These are phyloP conservation scores for Phyllosticta capitalensis DNA, from an alignment of 2,329 filamentous ascomycete genomes.

Conservation along the genomic window DNA sequence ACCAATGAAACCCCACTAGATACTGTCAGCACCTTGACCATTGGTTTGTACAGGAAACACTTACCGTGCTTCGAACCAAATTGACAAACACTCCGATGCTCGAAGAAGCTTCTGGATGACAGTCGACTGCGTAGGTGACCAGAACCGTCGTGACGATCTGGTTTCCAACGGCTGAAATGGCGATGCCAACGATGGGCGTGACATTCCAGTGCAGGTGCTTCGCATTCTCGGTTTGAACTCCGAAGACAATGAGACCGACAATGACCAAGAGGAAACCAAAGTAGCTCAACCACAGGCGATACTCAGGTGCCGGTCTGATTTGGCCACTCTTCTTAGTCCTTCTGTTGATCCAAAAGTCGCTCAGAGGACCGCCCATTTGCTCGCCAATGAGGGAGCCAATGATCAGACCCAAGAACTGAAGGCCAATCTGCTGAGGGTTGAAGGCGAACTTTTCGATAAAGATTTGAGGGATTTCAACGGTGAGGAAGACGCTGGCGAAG, in stretches of 20 bases:
- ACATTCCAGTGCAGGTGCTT: constrained; percentile 42
- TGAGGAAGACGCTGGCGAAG: constrained; percentile 44
- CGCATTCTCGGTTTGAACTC: constrained; percentile 41
- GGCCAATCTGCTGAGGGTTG: constrained; percentile 47
- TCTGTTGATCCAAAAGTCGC: constrained; percentile 44
- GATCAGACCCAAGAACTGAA: constrained; percentile 49
- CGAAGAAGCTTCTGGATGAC: constrained; percentile 42
- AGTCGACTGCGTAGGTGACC: constrained; percentile 52
- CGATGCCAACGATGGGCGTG: constrained; percentile 46
- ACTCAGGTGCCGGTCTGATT: constrained; percentile 37
- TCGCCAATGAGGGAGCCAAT: constrained; percentile 50
- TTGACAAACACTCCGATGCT: constrained; percentile 51
- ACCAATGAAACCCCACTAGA: constrained; percentile 30
- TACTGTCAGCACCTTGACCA: background rate
- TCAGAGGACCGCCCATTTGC: constrained; percentile 45
- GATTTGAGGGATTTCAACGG: constrained; percentile 51
- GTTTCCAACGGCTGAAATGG: constrained; percentile 43
- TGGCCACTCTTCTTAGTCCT: constrained; percentile 26
- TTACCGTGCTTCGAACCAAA: constrained; percentile 39
- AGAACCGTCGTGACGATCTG: constrained; percentile 53
- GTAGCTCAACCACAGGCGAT: constrained; percentile 49
- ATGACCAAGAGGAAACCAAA: constrained; percentile 42
- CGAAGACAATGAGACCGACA: constrained; percentile 45
- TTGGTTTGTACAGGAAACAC: background rate
- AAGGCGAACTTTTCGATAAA: constrained; percentile 47